Evolutionary conservation across 2,329 filamentous ascomycete genomes (phyloP).

Genomic region (Blastomyces percursus): DNA sequence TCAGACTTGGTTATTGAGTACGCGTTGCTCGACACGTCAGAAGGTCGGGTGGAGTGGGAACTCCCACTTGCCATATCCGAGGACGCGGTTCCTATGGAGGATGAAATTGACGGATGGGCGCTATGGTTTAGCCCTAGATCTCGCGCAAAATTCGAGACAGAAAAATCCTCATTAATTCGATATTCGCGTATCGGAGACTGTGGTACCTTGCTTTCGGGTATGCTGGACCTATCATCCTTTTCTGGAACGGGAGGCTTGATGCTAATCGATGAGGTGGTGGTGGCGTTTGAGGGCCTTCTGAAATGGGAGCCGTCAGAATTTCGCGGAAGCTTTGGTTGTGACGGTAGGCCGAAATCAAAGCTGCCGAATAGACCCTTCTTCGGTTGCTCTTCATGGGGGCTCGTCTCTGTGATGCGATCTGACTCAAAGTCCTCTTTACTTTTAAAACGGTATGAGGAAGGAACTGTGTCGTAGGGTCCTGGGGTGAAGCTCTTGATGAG

Average conservation of each 20-base stretch:
- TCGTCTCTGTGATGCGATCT: slow-evolving; percentile 30
- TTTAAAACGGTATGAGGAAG: slow-evolving; percentile 9
- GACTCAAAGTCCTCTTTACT: slow-evolving; percentile 9
- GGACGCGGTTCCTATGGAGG: slow-evolving; percentile 52
- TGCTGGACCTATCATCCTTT: not conserved
- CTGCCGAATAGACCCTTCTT: slow-evolving; percentile 1
- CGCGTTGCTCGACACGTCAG: slow-evolving; percentile 24
- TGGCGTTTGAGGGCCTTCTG: not conserved
- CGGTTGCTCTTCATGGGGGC: not conserved
- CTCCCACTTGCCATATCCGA: slow-evolving; percentile 52
- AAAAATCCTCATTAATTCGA: slow-evolving; percentile 21
- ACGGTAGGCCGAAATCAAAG: slow-evolving; percentile 3
- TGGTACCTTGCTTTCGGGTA: not conserved
- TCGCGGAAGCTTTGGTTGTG: slow-evolving; percentile 1
- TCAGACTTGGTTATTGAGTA: slow-evolving; percentile 23
- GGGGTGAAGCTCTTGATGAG: slow-evolving; percentile 11
- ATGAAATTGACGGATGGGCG: slow-evolving; percentile 53
- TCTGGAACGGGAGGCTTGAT: not conserved
- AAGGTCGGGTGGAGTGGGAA: slow-evolving; percentile 50
- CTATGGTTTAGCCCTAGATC: slow-evolving; percentile 43
- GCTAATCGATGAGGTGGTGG: not conserved
- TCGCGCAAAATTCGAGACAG: slow-evolving; percentile 31
- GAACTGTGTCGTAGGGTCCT: slow-evolving; percentile 7
- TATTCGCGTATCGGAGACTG: slow-evolving; percentile 4
- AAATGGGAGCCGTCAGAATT: not conserved